Conservation (phyloP, 1,284 basidiomycete genomes). For the Athelia psychrophila region DNA sequence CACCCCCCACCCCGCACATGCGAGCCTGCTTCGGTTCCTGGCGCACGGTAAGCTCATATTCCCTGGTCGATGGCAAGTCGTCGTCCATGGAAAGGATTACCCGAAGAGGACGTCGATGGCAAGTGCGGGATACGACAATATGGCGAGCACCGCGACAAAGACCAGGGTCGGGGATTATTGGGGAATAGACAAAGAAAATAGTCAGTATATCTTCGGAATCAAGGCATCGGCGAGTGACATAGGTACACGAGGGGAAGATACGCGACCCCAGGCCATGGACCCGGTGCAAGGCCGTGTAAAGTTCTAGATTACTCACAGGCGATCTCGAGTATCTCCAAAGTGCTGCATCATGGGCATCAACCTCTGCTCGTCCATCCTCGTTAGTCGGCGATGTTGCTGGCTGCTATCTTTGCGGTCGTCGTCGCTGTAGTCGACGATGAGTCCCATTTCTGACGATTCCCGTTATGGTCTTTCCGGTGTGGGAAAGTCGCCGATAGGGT, state of each 20-base stretch:
- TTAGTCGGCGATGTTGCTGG: too few relatives aligned
- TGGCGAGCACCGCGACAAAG: too few relatives aligned
- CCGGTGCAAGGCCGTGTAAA: not conserved
- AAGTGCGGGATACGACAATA: not conserved
- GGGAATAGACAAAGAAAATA: not conserved
- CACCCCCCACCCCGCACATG: conserved; percentile 91
- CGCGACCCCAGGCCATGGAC: not conserved
- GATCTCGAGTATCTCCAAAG: not conserved
- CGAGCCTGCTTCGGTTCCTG: conserved; percentile 90
- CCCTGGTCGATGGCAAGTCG: conserved; percentile 40
- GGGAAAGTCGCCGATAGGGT: too few relatives aligned
- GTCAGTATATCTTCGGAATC: not conserved
- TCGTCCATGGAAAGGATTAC: not conserved
- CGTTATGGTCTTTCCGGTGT: too few relatives aligned
- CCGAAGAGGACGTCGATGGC: too few relatives aligned
- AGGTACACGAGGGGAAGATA: not conserved
- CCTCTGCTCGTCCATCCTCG: not conserved
- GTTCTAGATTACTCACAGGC: not conserved
- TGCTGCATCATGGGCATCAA: not conserved
- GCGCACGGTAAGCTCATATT: conserved; percentile 80
- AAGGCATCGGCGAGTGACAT: not conserved
- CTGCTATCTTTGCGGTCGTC: too few relatives aligned
- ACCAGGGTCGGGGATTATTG: too few relatives aligned
- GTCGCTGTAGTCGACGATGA: too few relatives aligned
- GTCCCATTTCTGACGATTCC: too few relatives aligned